Percentiles rank a stretch among this genome's conserved stretches.
phyloP scores from a whole-genome alignment of 257 asterid genomes.

The Solanum etuberosum region DNA sequence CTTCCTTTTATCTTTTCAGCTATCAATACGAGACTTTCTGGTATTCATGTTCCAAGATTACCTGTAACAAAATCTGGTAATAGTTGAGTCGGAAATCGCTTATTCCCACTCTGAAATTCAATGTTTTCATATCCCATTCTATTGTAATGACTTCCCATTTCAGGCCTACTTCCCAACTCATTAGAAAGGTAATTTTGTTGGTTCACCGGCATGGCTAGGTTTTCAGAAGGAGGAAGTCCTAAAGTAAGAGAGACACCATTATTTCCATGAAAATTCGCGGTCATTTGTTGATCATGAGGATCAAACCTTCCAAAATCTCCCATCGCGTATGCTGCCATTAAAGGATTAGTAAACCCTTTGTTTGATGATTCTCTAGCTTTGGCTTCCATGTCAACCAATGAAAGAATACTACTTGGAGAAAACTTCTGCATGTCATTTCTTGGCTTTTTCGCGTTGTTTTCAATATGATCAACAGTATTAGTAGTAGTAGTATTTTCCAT shows the following conservation, averaged over 20 bases:
- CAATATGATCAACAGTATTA: neutral
- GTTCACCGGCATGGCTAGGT: slow-evolving; percentile 11
- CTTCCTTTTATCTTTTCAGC: neutral
- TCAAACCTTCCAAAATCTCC: slow-evolving; percentile 21
- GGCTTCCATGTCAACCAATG: slow-evolving; percentile 21
- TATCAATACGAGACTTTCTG: neutral
- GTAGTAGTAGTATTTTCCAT: neutral
- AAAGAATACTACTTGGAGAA: slow-evolving; percentile 25
- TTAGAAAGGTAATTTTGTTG: slow-evolving; percentile 32
- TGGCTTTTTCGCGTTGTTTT: slow-evolving; percentile 20
- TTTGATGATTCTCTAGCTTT: slow-evolving; percentile 6
- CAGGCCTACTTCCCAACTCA: slow-evolving; percentile 23
- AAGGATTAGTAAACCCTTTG: slow-evolving; percentile 1
- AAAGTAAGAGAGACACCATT: slow-evolving; percentile 37
- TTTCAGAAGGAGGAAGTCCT: slow-evolving; percentile 44
- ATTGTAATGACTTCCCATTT: slow-evolving; percentile 12
- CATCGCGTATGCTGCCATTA: slow-evolving; percentile 10
- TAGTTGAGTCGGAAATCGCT: slow-evolving; percentile 38
- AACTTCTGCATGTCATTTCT: slow-evolving; percentile 12
- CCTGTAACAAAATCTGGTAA: slow-evolving; percentile 55
- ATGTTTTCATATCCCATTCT: slow-evolving; percentile 29
- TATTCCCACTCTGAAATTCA: slow-evolving; percentile 39
- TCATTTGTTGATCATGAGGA: slow-evolving; percentile 15
- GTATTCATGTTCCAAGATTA: neutral
- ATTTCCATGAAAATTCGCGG: slow-evolving; percentile 24